Evolutionary conservation across 2,329 filamentous ascomycete genomes (phyloP), one percentile per base, ranked within the genome.

Genomic region (Ceratocystis huliohia): DNA sequence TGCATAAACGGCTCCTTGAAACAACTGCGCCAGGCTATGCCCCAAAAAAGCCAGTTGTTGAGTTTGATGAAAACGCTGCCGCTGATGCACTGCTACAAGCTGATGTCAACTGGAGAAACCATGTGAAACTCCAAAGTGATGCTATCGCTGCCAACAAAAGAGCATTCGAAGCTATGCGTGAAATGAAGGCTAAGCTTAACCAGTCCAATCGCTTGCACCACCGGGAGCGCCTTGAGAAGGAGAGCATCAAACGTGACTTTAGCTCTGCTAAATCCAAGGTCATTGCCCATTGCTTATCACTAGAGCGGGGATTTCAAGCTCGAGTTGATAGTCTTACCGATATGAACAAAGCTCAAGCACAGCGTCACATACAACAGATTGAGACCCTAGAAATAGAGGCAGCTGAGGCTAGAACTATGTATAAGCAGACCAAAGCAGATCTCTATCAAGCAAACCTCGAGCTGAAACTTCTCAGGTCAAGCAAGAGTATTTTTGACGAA

Each of bases 141-240:
- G 15, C 28, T 10, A 37, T 5, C 2, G 56, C 8, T 8, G 17
- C 25, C 13, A 5, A 3, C 17, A 10, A 37, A 28, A 30, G 10
- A 17, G 28, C 56, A 6, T 25, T 1, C 8, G 3, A 30, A 20
- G 28, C 28, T 17, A 15, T 37, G 28, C 1, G 13, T n/a, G 28
- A 37, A 37, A 33, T 59, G 17, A 17, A 7, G 17, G 28, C 17
- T 30, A 33, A 37, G 2, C 7, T 20, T n/a, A 8, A n/a, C 13
- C 28, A 20, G 15, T 28, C 28, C 15, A 13, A 20, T 30, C 28
- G 56, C 56, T 8, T 37, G 56, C 17, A 17, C 28, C 30, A 59
- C 56, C 28, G 28, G 5, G 56, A 59, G 56, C 56, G 56, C 33
- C 56, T 59, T 59, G 56, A 59, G 30, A 59, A 59, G 15, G 15